phyloP scores from a whole-genome alignment of 2,329 filamentous ascomycete genomes.

The Niveomyces coronatus region DNA sequence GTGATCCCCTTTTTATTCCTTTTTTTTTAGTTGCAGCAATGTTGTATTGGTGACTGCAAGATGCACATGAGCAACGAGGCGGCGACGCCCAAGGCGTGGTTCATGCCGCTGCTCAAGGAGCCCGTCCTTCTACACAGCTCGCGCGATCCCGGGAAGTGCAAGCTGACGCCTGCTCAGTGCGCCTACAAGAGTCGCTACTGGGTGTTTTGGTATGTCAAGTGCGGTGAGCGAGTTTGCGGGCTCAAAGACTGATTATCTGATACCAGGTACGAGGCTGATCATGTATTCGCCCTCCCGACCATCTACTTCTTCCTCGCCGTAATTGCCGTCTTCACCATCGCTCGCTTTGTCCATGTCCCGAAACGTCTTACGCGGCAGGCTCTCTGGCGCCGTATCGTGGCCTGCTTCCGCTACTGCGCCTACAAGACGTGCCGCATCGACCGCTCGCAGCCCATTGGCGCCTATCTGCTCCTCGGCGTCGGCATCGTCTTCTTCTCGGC shows the following conservation, averaged over 20 bases:
- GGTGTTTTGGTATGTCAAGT: conserved; percentile 31
- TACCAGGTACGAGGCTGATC: conserved; percentile 32
- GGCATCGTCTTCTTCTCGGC: conserved; percentile 37
- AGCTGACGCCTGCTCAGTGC: conserved; percentile 32
- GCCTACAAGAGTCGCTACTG: conserved; percentile 34
- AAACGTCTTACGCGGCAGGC: conserved; percentile 17
- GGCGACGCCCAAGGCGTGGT: conserved; percentile 8
- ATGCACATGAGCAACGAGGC: conserved; percentile 8
- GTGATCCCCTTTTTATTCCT: background rate
- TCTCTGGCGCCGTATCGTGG: conserved; percentile 27
- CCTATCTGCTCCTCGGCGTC: conserved; percentile 27
- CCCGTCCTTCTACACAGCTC: conserved; percentile 11
- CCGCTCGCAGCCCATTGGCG: conserved; percentile 32
- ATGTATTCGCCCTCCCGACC: conserved; percentile 40
- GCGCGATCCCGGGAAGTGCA: conserved; percentile 16
- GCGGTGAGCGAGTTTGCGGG: background rate
- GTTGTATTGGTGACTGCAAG: background rate
- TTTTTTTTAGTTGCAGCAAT: background rate
- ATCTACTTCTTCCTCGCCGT: conserved; percentile 40
- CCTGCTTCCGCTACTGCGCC: conserved; percentile 12
- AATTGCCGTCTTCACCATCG: conserved; percentile 38
- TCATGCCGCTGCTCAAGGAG: conserved; percentile 9
- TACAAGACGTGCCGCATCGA: conserved; percentile 16
- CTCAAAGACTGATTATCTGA: background rate
- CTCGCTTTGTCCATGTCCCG: conserved; percentile 23